Evolutionary conservation across 768 basidiomycete species (phyloP).

Genomic region (Gymnopilus dilepis): DNA sequence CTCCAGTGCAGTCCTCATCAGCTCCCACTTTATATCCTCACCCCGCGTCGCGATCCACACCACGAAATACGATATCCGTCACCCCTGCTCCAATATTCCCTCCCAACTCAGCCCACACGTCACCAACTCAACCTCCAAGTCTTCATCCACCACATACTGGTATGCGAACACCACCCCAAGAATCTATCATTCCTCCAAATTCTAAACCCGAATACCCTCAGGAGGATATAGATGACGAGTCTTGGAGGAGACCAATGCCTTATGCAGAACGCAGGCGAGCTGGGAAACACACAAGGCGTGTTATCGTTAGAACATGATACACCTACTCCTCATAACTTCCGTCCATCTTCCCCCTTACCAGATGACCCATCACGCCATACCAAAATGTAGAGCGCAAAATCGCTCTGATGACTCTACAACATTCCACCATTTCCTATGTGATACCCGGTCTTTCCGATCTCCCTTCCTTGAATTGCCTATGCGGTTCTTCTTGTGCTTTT

Average conservation of each 20-base stretch:
- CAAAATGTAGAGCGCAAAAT: slow-evolving; percentile 11
- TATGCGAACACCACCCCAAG: slow-evolving; percentile 55
- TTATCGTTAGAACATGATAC: slow-evolving; percentile 59
- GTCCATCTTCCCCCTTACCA: slow-evolving; percentile 12
- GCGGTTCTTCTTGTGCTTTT: slow-evolving; percentile 9
- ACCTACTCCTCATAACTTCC: slow-evolving; percentile 23
- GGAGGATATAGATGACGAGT: slow-evolving; percentile 71
- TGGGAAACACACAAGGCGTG: slow-evolving; percentile 79
- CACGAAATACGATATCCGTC: slow-evolving; percentile 38
- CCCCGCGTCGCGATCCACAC: slow-evolving; percentile 39
- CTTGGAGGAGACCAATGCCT: slow-evolving; percentile 76
- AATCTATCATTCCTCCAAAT: slow-evolving; percentile 37
- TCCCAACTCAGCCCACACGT: slow-evolving; percentile 37
- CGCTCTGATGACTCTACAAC: slow-evolving; percentile 9
- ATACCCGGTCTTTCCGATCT: slow-evolving; percentile 5
- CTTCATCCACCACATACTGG: slow-evolving; percentile 39
- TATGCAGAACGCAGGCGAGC: slow-evolving; percentile 76
- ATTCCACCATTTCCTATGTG: slow-evolving; percentile 8
- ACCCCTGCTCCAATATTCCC: slow-evolving; percentile 40
- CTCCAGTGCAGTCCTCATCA: slow-evolving; percentile 39
- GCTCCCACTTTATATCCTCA: slow-evolving; percentile 40
- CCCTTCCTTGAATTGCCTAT: slow-evolving; percentile 1
- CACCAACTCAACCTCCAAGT: slow-evolving; percentile 34
- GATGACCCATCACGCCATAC: slow-evolving; percentile 6
- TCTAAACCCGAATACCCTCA: slow-evolving; percentile 42